Conservation (phyloP, 352 stramenopile genomes). For the Hyaloperonospora arabidopsidis region DNA sequence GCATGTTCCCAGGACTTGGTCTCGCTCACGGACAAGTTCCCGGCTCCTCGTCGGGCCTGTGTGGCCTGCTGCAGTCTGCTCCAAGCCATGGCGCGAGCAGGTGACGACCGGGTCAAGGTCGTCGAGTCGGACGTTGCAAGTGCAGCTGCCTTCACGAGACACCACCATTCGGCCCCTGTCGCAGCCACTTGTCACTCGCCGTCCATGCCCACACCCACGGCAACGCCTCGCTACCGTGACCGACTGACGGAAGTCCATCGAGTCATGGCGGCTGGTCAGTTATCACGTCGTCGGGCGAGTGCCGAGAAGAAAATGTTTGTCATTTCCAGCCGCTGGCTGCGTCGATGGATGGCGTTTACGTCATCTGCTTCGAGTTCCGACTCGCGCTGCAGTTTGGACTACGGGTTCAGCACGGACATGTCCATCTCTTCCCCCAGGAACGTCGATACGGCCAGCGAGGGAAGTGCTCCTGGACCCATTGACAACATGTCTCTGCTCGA, state of each 20-base stretch:
- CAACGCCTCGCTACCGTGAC: constrained; percentile 48
- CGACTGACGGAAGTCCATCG: constrained; percentile 56
- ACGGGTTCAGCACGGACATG: constrained; percentile 21
- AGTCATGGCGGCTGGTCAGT: constrained; percentile 56
- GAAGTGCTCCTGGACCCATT: constrained; percentile 36
- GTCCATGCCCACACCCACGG: constrained; percentile 9
- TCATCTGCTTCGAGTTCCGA: constrained; percentile 23
- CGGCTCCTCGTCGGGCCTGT: constrained; percentile 46
- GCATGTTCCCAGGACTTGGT: constrained; percentile 63
- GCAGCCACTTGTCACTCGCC: constrained; percentile 19
- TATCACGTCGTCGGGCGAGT: constrained; percentile 41
- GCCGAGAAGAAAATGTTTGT: constrained; percentile 50
- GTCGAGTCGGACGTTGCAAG: constrained; percentile 23
- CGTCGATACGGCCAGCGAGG: constrained; percentile 13
- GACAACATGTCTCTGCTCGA: constrained; percentile 57
- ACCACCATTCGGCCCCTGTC: constrained; percentile 14
- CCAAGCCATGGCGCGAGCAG: constrained; percentile 41
- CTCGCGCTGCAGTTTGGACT: constrained; percentile 17
- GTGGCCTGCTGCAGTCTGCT: constrained; percentile 54
- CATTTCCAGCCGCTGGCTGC: constrained; percentile 51
- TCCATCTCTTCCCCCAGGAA: constrained; percentile 13
- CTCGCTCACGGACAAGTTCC: constrained; percentile 42
- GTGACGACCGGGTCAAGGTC: constrained; percentile 39
- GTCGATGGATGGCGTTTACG: constrained; percentile 60
- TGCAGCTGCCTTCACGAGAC: constrained; percentile 8